Percentiles rank a stretch among this genome's conserved stretches.
phyloP scores from a whole-genome alignment of 2,329 filamentous ascomycete genomes.

The Ophiostoma piceae region DNA sequence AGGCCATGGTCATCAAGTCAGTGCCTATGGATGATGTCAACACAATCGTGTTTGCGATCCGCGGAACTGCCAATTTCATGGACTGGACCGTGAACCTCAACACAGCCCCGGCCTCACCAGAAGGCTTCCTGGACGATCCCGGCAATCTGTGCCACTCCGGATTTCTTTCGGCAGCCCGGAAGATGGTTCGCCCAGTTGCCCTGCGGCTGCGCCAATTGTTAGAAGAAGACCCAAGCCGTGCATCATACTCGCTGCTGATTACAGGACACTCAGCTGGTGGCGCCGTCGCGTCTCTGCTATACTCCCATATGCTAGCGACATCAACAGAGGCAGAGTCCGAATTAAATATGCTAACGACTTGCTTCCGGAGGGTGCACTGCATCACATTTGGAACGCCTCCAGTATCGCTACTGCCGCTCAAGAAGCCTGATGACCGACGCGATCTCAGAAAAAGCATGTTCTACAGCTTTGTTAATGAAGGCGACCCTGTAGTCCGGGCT shows the following conservation, averaged over 20 bases:
- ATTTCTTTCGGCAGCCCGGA: conserved; percentile 68
- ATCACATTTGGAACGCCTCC: conserved; percentile 82
- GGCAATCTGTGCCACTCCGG: conserved; percentile 76
- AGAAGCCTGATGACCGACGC: conserved; percentile 47
- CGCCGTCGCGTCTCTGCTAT: conserved; percentile 73
- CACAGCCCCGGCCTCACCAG: conserved; percentile 59
- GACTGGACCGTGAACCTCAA: conserved; percentile 85
- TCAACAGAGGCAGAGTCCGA: conserved; percentile 56
- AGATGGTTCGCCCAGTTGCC: conserved; percentile 70
- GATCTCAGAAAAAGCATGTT: conserved; percentile 64
- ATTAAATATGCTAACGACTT: conserved; percentile 61
- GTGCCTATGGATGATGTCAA: conserved; percentile 71
- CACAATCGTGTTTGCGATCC: conserved; percentile 76
- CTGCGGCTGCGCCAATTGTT: conserved; percentile 63
- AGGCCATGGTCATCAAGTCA: conserved; percentile 80
- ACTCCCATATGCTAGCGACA: conserved; percentile 70
- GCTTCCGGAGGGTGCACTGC: conserved; percentile 76
- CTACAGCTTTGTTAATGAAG: conserved; percentile 76
- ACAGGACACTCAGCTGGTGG: conserved; percentile 85
- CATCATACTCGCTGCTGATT: conserved; percentile 66
- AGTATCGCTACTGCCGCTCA: conserved; percentile 63
- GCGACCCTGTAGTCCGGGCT: conserved; percentile 72
- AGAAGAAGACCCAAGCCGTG: conserved; percentile 63
- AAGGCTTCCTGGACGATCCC: conserved; percentile 68
- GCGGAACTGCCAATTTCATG: conserved; percentile 72